Evolutionary conservation across 345 rosid genomes (phyloP).

Genomic region (Camelina laxa): DNA sequence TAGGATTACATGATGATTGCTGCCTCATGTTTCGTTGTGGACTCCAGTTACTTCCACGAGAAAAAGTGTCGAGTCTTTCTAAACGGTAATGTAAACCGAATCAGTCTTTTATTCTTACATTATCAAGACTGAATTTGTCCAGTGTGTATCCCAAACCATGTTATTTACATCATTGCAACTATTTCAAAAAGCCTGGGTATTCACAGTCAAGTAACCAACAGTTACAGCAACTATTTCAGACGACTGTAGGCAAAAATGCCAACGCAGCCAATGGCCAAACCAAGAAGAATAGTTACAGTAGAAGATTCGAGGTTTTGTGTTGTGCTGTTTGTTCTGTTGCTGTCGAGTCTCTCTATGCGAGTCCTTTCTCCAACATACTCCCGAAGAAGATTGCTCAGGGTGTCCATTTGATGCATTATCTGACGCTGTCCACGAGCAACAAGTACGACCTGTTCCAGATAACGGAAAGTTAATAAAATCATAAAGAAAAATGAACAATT

Average conservation of each 20-base stretch:
- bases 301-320: conserved; percentile 45
- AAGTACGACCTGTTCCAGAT: conserved; percentile 55
- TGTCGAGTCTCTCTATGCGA: conserved; percentile 57
- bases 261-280: conserved; percentile 69
- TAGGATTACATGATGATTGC: conserved; percentile 8
- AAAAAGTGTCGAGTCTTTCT: background rate
- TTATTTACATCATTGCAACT: conserved; percentile 38
- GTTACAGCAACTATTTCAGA: conserved; percentile 35
- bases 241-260: conserved; percentile 50
- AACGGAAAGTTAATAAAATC: background rate
- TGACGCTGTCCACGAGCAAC: conserved; percentile 85
- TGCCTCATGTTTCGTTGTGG: conserved; percentile 12
- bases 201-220: conserved; percentile 13
- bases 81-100: conserved; percentile 20
- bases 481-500: background rate
- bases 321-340: conserved; percentile 43
- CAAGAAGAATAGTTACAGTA: conserved; percentile 57
- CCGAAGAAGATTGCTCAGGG: conserved; percentile 71
- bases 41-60: conserved; percentile 9
- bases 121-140: conserved; percentile 28
- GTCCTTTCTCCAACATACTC: conserved; percentile 71
- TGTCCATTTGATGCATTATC: conserved; percentile 85
- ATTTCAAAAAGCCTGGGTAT: background rate
- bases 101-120: conserved; percentile 36
- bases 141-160: conserved; percentile 24